Base-by-base conservation (phyloP, 108 stramenopile genomes). In the Nitzschia sp. region DNA sequence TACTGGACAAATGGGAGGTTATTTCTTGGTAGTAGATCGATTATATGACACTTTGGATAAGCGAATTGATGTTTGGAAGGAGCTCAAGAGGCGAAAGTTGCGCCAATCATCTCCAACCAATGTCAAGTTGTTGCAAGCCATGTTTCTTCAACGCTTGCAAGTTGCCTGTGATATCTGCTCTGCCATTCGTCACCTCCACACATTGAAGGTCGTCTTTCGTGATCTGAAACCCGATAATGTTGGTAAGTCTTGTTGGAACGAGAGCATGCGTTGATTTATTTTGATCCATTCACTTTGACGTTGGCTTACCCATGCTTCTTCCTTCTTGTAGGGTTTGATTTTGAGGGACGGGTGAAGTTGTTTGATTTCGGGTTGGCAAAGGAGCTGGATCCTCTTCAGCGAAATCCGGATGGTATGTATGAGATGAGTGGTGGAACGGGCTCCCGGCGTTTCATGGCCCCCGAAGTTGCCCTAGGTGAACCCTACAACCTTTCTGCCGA, bases 1-100 rank as follows among this genome's bases (percentile, higher is more conserved):
- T 8, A 69, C 65, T 10, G 66, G 71, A 0, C 73, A 74, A 41
- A 70, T 70, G 61, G 83, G 83, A 51, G 85, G 82, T 8, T 91
- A 80, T 46, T 91, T 91, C 65, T 63, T 91, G 8, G 57, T 91
- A 1, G 74, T 91, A 19, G 90, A 91, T 73, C 73, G 82, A 38
- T 67, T 91, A 42, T 79, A 73, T 42, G 85, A 86, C 37, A 91
- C 90, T 10, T 75, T 91, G 37, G 84, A 83, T 53, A 78, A 81
- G 12, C 73, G 80, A 20, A 86, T 91, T 44, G 70, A 76, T 63
- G 62, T 81, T 20, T 91, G 87, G 90, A 73, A 80, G 50, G 78
- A 79, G 53, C 62, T 80, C 10, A 71, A 71, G 59, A 34, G 73
- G 53, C 63, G 81, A 0, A 82, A 78, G 53, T 50, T 72, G 2